Percentiles rank a stretch among this genome's conserved stretches.
phyloP scores from a whole-genome alignment of 345 rosid genomes.

The Eucalyptus sideroxylon region DNA sequence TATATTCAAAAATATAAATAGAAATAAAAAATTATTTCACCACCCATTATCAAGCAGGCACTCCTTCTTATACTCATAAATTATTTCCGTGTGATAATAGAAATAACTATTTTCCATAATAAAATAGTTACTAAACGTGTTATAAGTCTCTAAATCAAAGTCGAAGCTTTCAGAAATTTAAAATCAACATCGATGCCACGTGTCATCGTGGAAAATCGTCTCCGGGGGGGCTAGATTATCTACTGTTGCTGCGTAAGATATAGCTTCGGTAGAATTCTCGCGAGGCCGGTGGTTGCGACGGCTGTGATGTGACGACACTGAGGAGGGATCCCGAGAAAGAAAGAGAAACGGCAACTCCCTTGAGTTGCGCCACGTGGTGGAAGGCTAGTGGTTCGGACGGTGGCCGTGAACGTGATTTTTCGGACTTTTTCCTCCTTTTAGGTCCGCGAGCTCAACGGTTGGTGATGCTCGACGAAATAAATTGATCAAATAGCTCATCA shows the following conservation, averaged over 20 bases:
- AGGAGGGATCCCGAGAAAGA: neutral
- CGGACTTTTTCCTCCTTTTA: neutral
- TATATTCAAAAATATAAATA: too few species aligned
- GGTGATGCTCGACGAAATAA: neutral
- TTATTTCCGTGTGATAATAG: too few species aligned
- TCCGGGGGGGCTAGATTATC: neutral
- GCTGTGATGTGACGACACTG: neutral
- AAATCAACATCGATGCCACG: neutral
- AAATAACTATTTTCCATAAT: fast-evolving
- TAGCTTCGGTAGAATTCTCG: neutral
- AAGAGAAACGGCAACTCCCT: neutral
- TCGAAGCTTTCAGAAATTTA: neutral
- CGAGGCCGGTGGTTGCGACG: neutral
- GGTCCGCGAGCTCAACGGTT: neutral
- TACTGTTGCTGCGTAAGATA: neutral
- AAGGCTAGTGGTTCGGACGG: neutral
- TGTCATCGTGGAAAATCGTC: neutral
- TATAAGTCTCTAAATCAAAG: neutral
- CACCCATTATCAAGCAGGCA: too few species aligned
- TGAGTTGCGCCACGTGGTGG: neutral
- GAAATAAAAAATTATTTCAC: too few species aligned
- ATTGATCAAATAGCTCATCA: neutral
- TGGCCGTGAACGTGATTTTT: neutral
- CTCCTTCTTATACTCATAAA: too few species aligned
- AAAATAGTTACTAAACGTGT: too few species aligned